phyloP scores from a whole-genome alignment of 2,329 filamentous ascomycete species.

The Clarireedia sp. region DNA sequence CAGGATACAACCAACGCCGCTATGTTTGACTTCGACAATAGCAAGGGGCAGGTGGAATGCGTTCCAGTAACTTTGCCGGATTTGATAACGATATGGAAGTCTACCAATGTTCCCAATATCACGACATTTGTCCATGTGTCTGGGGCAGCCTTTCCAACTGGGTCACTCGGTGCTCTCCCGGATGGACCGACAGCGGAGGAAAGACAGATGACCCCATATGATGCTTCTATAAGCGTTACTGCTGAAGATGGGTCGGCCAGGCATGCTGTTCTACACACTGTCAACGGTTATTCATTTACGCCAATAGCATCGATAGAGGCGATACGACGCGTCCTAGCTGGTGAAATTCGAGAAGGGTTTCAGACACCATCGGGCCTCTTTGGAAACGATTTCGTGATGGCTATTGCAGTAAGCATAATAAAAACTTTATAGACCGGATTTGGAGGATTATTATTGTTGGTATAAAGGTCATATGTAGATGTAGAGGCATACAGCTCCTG shows the following conservation, averaged over 20 bases:
- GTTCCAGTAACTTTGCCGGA: not conserved
- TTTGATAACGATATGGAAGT: not conserved
- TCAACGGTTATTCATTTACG: not conserved
- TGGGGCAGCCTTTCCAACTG: not conserved
- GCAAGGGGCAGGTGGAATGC: not conserved
- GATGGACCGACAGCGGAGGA: not conserved
- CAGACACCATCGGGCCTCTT: not conserved
- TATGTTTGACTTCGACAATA: not conserved
- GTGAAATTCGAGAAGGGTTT: not conserved
- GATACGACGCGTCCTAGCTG: not conserved
- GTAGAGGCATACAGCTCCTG: no score
- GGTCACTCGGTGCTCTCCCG: not conserved
- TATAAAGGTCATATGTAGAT: no score
- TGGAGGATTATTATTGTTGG: no score
- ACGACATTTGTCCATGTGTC: not conserved
- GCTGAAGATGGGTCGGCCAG: not conserved
- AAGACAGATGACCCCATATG: not conserved
- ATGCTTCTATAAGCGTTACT: not conserved
- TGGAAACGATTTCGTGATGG: not conserved
- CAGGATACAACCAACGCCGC: not conserved
- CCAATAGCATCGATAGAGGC: not conserved
- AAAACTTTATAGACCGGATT: not conserved
- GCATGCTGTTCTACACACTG: not conserved
- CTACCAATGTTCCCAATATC: not conserved
- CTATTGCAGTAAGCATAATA: not conserved